Evolutionary conservation across 768 basidiomycete genomes (phyloP).

Genomic region (Tylopilus rubrobrunneus): DNA sequence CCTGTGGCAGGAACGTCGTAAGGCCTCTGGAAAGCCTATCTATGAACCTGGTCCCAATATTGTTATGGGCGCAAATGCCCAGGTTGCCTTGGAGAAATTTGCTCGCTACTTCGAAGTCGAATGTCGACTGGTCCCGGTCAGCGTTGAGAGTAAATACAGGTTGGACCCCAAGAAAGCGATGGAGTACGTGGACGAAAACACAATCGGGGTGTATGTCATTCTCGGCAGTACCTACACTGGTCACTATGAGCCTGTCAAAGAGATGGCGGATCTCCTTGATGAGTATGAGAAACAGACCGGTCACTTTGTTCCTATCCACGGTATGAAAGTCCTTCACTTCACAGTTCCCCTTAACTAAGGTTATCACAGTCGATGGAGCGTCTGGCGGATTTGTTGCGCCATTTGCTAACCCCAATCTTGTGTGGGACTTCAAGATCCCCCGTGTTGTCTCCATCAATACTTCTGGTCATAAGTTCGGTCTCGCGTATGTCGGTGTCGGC

Average conservation of each 20-base stretch:
- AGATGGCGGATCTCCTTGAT: constrained; percentile 72
- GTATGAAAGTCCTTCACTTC: constrained; percentile 24
- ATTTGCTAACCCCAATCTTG: constrained; percentile 49
- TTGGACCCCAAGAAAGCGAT: constrained; percentile 67
- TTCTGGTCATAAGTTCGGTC: constrained; percentile 61
- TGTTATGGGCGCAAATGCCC: constrained; percentile 65
- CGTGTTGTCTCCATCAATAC: constrained; percentile 59
- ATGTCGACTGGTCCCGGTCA: constrained; percentile 59
- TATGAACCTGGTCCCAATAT: constrained; percentile 65
- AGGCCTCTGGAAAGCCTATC: constrained; percentile 60
- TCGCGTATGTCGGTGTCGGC: constrained; percentile 56
- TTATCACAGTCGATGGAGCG: constrained; percentile 48
- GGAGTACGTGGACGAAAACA: constrained; percentile 67
- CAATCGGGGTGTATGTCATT: constrained; percentile 65
- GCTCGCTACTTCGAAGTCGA: constrained; percentile 69
- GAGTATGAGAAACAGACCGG: constrained; percentile 48
- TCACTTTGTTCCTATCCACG: constrained; percentile 42
- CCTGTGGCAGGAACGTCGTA: constrained; percentile 65
- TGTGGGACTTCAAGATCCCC: constrained; percentile 59
- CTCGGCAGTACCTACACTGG: constrained; percentile 56
- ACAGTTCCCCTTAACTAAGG: constrained; percentile 3
- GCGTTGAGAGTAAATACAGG: constrained; percentile 67
- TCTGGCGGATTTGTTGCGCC: constrained; percentile 63
- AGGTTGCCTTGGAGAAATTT: constrained; percentile 69
- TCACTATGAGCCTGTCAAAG: constrained; percentile 77